Conservation (phyloP, 805 yeast species). For the Allodekkera sacchari region DNA sequence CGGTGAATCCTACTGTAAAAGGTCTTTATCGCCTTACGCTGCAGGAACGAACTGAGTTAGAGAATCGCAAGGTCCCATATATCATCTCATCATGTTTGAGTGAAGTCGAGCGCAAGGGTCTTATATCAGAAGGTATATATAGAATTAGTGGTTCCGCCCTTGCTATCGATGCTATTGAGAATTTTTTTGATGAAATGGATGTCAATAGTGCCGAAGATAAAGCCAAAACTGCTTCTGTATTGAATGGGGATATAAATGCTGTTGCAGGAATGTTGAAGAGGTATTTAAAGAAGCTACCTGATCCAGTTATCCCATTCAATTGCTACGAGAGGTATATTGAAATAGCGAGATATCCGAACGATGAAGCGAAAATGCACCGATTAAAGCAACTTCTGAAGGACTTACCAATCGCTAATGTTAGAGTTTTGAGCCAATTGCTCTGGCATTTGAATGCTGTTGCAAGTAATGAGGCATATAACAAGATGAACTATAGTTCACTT, state of each 20-base stretch:
- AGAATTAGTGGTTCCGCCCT: slow-evolving; percentile 81
- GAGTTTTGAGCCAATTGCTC: slow-evolving; percentile 46
- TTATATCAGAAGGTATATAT: slow-evolving; percentile 80
- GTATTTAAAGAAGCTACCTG: slow-evolving; percentile 75
- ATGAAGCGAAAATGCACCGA: slow-evolving; percentile 28
- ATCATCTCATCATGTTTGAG: slow-evolving; percentile 63
- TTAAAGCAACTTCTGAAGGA: slow-evolving; percentile 37
- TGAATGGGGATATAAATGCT: slow-evolving; percentile 65
- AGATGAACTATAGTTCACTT: slow-evolving; percentile 78
- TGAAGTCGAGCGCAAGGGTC: slow-evolving; percentile 72
- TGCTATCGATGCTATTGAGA: slow-evolving; percentile 40
- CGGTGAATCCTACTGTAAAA: slow-evolving; percentile 21
- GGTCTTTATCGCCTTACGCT: slow-evolving; percentile 42
- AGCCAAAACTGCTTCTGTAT: slow-evolving; percentile 11
- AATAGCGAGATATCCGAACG: slow-evolving; percentile 31
- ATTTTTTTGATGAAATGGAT: slow-evolving; percentile 24
- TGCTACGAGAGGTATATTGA: slow-evolving; percentile 60
- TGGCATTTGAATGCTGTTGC: slow-evolving; percentile 60
- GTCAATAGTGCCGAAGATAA: slow-evolving; percentile 23
- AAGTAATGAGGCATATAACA: slow-evolving; percentile 43
- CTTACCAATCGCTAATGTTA: slow-evolving; percentile 63
- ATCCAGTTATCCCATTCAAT: slow-evolving; percentile 70
- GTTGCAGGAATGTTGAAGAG: slow-evolving; percentile 82
- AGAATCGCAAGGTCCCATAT: slow-evolving; percentile 56
- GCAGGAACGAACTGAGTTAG: slow-evolving; percentile 54